A percentile compares a stretch with the other conserved stretches of the same genome.
These are phyloP conservation scores for Aspergillus texensis DNA, from an alignment of 2,329 filamentous ascomycete genomes.

Conservation along the genomic window DNA sequence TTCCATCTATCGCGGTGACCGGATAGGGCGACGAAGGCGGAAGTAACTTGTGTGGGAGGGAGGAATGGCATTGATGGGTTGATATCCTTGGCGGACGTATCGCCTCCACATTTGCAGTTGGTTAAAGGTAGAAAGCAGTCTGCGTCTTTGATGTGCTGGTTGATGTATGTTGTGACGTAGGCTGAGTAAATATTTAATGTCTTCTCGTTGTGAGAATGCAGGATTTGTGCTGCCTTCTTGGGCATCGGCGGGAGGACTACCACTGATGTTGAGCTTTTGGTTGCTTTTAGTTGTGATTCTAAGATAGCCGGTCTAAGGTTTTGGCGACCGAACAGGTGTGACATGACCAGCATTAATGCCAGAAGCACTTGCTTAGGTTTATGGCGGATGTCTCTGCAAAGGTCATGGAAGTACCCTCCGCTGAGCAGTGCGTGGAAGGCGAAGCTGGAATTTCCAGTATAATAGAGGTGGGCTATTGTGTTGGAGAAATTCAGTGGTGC, in stretches of 20 bases:
- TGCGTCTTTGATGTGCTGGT: constrained; percentile 60
- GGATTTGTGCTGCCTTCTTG: constrained; percentile 55
- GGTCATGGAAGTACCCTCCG: constrained; percentile 67
- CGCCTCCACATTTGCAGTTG: constrained; percentile 27
- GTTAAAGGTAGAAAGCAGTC: constrained; percentile 45
- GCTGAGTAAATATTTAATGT: constrained; percentile 67
- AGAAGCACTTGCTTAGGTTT: constrained; percentile 55
- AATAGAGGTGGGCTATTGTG: constrained; percentile 72
- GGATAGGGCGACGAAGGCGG: background rate
- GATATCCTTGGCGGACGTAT: constrained; percentile 18
- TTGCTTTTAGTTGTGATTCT: constrained; percentile 41
- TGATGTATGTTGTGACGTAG: constrained; percentile 70
- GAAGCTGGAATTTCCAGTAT: constrained; percentile 73
- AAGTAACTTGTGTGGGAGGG: background rate
- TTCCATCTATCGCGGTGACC: constrained; percentile 57
- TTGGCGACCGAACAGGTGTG: constrained; percentile 68
- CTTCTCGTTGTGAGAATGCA: constrained; percentile 65
- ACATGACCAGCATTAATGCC: constrained; percentile 69
- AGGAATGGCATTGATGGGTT: background rate
- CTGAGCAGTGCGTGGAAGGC: constrained; percentile 75
- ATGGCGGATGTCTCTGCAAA: constrained; percentile 61
- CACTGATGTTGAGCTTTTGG: constrained; percentile 63
- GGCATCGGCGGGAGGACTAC: constrained; percentile 69
- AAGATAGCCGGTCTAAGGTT: constrained; percentile 49
- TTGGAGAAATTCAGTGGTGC: constrained; percentile 72